Conservation (phyloP, 345 rosid species). For the thale cress (Arabidopsis thaliana) region DNA sequence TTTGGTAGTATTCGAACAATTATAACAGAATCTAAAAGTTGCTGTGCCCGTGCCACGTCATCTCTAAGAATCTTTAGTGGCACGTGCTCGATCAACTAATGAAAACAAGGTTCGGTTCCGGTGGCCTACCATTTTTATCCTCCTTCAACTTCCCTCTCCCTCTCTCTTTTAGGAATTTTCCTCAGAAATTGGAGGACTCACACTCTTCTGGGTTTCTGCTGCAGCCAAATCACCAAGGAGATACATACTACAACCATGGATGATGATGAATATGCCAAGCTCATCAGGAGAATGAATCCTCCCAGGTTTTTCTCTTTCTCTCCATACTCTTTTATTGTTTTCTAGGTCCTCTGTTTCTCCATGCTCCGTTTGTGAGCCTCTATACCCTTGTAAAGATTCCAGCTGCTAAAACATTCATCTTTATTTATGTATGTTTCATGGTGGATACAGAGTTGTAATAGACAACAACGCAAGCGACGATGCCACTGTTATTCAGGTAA, state of each 20-base stretch:
- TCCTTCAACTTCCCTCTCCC: not conserved
- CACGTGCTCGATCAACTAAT: conserved; percentile 35
- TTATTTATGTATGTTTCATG: conserved; percentile 20
- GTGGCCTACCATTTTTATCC: conserved; percentile 19
- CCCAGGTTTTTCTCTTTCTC: conserved; percentile 56
- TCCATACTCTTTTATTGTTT: not conserved
- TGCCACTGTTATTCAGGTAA: conserved; percentile 82
- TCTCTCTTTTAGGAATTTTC: not conserved
- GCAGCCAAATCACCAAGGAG: not conserved
- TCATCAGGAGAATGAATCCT: conserved; percentile 86
- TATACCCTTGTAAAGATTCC: not conserved
- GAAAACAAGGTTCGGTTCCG: not conserved
- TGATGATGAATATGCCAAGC: conserved; percentile 90
- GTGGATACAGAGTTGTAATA: conserved; percentile 71
- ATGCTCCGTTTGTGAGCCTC: not conserved
- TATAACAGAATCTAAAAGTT: conserved; percentile 18
- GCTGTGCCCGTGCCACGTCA: conserved; percentile 24
- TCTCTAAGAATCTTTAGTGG: conserved; percentile 29
- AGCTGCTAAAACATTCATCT: not conserved
- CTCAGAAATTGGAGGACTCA: conserved; percentile 12
- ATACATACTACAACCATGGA: conserved; percentile 24
- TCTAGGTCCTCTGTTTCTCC: not conserved
- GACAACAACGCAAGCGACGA: conserved; percentile 68
- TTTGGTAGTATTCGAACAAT: not conserved
- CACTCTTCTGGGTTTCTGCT: conserved; percentile 8